These are phyloP conservation scores for Cutaneotrichosporon cavernicola DNA, from an alignment of 1,284 basidiomycete species.

Conservation along the genomic window DNA sequence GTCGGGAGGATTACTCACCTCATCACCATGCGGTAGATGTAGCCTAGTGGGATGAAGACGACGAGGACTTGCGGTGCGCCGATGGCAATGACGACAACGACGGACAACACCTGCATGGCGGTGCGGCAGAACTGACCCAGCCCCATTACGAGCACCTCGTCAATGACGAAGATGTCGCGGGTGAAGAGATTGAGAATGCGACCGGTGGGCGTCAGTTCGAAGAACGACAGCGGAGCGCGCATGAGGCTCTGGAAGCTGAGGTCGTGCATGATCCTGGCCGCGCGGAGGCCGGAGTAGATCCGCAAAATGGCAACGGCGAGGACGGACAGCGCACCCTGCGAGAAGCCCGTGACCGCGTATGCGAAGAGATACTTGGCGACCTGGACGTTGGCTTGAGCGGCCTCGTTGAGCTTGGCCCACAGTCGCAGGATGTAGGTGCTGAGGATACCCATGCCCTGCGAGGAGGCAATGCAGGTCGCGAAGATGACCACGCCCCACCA, in stretches of 20 bases:
- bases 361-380: constrained; percentile 41
- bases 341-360: constrained; percentile 55
- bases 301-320: constrained; percentile 66
- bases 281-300: constrained; percentile 74
- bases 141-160: constrained; percentile 71
- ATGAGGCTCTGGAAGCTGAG: constrained; percentile 63
- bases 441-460: constrained; percentile 55
- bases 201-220: constrained; percentile 78
- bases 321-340: constrained; percentile 61
- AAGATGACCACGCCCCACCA: constrained; percentile 68
- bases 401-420: constrained; percentile 77
- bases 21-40: constrained; percentile 75
- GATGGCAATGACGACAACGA: constrained; percentile 72
- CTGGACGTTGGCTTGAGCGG: constrained; percentile 62
- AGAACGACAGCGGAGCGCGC: constrained; percentile 79
- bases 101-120: constrained; percentile 62
- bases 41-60: constrained; percentile 68
- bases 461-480: constrained; percentile 60
- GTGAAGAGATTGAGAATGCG: constrained; percentile 68
- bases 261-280: constrained; percentile 74
- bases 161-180: constrained; percentile 87
- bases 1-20: constrained; percentile 55
- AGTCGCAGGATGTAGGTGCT: constrained; percentile 70
- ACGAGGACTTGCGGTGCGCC: constrained; percentile 82
- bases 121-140: constrained; percentile 69